Evolutionary conservation across 2,329 filamentous ascomycete species (phyloP).

Genomic region (Penicillium sp.): DNA sequence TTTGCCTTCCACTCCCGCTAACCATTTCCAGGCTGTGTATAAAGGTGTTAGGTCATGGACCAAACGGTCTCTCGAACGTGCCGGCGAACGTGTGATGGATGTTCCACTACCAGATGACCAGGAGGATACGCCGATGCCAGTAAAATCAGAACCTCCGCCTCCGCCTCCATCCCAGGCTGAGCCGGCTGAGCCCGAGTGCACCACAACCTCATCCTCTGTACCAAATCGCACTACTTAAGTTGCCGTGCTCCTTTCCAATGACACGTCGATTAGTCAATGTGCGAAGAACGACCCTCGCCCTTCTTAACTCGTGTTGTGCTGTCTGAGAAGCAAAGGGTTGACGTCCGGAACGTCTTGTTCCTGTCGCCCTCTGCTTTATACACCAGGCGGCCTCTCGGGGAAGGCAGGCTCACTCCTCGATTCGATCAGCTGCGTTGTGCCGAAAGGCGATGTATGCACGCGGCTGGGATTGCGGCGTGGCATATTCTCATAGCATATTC

Average conservation of each 20-base stretch:
- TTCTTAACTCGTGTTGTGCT: conserved; percentile 37
- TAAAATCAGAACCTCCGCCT: not conserved
- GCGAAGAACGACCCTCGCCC: conserved; percentile 69
- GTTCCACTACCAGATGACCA: conserved; percentile 61
- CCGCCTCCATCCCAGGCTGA: not conserved
- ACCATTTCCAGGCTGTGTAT: conserved; percentile 68
- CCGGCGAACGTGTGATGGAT: conserved; percentile 80
- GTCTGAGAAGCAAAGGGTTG: conserved; percentile 31
- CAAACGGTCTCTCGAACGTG: conserved; percentile 72
- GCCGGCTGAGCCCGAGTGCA: not conserved
- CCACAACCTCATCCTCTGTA: not conserved
- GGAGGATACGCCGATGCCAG: conserved; percentile 47
- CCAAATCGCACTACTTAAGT: conserved; percentile 86
- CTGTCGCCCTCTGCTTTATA: conserved; percentile 28
- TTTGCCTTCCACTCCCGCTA: not conserved
- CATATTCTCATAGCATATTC: too few relatives aligned
- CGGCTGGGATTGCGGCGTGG: not conserved
- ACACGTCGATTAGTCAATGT: conserved; percentile 96
- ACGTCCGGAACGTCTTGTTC: conserved; percentile 39
- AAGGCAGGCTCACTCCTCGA: conserved; percentile 36
- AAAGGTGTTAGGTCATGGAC: conserved; percentile 77
- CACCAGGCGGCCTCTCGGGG: conserved; percentile 32
- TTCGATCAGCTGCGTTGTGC: conserved; percentile 15
- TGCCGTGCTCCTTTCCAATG: conserved; percentile 82
- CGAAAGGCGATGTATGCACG: conserved; percentile 1